These are phyloP conservation scores for Bacidia rubella DNA, from an alignment of 495 filamentous ascomycete species.

Conservation along the genomic window DNA sequence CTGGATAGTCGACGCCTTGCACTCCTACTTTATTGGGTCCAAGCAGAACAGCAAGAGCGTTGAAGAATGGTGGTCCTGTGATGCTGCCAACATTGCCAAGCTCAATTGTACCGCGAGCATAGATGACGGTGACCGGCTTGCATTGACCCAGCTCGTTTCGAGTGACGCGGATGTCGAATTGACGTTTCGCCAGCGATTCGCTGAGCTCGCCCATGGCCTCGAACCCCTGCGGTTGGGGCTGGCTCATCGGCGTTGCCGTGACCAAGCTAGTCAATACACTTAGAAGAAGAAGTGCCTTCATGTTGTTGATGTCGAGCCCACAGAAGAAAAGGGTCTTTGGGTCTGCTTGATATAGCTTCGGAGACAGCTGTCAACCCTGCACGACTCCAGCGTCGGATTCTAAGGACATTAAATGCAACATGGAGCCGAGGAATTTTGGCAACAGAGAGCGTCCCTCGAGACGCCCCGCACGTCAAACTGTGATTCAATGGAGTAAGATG, in stretches of 20 bases:
- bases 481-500: neutral
- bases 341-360: too few species aligned
- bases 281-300: slow-evolving; percentile 1
- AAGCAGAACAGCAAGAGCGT: slow-evolving; percentile 28
- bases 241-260: slow-evolving; percentile 5
- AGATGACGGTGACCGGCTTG: slow-evolving; percentile 29
- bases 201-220: slow-evolving; percentile 6
- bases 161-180: slow-evolving; percentile 11
- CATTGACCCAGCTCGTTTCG: slow-evolving; percentile 27
- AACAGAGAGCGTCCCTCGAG: neutral
- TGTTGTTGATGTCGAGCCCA: neutral
- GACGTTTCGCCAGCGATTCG: slow-evolving; percentile 3
- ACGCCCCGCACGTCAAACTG: neutral
- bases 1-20: slow-evolving; percentile 45
- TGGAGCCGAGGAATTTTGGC: neutral
- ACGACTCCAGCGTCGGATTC: neutral
- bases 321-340: too few species aligned
- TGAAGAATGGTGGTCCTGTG: slow-evolving; percentile 41
- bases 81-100: slow-evolving; percentile 41
- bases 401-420: neutral
- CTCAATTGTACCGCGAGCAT: slow-evolving; percentile 29
- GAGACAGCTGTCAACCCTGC: too few species aligned
- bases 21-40: slow-evolving; percentile 32
- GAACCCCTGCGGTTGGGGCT: slow-evolving; percentile 4
- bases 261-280: slow-evolving; percentile 19